phyloP scores from a whole-genome alignment of 169 alveolate species.

The Plasmodium yoelii region DNA sequence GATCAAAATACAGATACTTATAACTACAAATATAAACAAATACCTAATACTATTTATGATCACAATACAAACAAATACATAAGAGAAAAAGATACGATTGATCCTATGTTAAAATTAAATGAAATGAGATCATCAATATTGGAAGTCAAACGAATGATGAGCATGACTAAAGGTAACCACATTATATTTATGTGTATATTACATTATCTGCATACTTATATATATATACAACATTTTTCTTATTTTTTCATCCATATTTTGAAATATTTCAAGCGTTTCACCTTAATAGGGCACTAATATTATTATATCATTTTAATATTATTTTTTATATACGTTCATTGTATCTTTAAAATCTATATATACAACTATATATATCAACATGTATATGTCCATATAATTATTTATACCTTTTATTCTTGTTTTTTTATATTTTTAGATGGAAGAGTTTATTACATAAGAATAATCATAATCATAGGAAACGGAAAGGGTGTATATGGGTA shows the following conservation, averaged over 20 bases:
- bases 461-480: slow-evolving; percentile 83
- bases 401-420: slow-evolving; percentile 2
- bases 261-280: too few species aligned
- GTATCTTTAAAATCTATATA: too few species aligned
- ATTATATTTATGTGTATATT: too few species aligned
- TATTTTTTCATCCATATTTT: too few species aligned
- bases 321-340: too few species aligned
- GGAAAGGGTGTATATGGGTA: slow-evolving; percentile 86
- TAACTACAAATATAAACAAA: slow-evolving; percentile 68
- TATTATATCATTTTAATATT: too few species aligned
- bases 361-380: too few species aligned
- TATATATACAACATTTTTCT: not conserved
- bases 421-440: slow-evolving; percentile 75
- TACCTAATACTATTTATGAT: slow-evolving; percentile 73
- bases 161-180: slow-evolving; percentile 83
- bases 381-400: not conserved
- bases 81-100: slow-evolving; percentile 81
- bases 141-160: slow-evolving; percentile 83
- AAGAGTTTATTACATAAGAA: slow-evolving; percentile 84
- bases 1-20: slow-evolving; percentile 60
- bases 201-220: not conserved
- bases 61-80: slow-evolving; percentile 69
- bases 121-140: slow-evolving; percentile 82
- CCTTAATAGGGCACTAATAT: too few species aligned
- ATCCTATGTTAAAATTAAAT: slow-evolving; percentile 82